A percentile compares a stretch with the other conserved stretches of the same genome.
These are phyloP conservation scores for Talaromyces piceae DNA, from an alignment of 2,329 filamentous ascomycete genomes.

Conservation along the genomic window DNA sequence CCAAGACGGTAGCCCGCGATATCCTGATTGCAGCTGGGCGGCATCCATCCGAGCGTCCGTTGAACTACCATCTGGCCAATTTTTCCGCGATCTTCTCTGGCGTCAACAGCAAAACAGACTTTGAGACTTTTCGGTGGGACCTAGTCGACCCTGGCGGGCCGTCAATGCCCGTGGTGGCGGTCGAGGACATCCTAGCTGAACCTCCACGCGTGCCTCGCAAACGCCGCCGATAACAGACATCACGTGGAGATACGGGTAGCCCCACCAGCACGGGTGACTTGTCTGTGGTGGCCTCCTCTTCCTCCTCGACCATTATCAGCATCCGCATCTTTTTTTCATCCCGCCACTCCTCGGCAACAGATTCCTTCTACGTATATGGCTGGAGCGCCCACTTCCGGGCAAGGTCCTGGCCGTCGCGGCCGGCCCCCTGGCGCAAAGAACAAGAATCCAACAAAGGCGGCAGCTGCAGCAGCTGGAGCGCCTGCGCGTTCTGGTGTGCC, in stretches of 20 bases:
- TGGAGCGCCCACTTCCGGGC: conserved; percentile 6
- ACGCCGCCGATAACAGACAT: not conserved
- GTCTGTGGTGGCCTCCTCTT: no score
- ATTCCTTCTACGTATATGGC: conserved; percentile 4
- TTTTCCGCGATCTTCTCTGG: conserved; percentile 36
- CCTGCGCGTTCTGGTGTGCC: conserved; percentile 12
- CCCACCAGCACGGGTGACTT: no score
- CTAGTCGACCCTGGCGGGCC: conserved; percentile 51
- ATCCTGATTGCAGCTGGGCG: conserved; percentile 55
- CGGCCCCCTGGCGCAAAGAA: conserved; percentile 26
- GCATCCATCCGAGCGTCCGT: conserved; percentile 50
- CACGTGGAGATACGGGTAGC: conserved; percentile 6
- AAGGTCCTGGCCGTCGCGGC: conserved; percentile 16
- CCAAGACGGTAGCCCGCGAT: conserved; percentile 56
- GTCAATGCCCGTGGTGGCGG: conserved; percentile 21
- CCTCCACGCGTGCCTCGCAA: conserved; percentile 16
- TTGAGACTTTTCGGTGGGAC: conserved; percentile 56
- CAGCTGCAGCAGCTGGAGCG: conserved; percentile 2
- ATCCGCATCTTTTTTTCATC: not conserved
- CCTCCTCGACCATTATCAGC: not conserved
- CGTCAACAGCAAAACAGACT: conserved; percentile 43
- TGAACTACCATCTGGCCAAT: conserved; percentile 54
- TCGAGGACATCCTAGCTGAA: conserved; percentile 18
- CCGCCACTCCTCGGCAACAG: conserved; percentile 7
- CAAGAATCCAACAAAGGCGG: conserved; percentile 15